Evolutionary conservation across 2,329 filamentous ascomycete species (phyloP).

Genomic region (Microthyrium microscopicum): DNA sequence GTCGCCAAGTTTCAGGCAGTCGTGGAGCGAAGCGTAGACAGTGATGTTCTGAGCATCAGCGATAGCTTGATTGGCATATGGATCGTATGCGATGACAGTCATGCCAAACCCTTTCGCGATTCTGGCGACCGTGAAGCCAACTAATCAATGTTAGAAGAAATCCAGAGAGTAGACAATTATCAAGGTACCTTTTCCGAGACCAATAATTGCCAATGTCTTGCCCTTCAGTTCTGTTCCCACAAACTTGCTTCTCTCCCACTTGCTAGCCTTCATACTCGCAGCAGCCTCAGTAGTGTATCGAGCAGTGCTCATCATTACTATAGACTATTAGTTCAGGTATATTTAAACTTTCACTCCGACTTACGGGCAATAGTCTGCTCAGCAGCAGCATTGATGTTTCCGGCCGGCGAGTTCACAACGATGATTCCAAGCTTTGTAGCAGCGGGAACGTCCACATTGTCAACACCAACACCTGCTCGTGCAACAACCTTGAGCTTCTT

Average conservation of each 20-base stretch:
- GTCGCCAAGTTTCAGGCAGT: slow-evolving; percentile 50
- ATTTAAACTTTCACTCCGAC: slow-evolving; percentile 10
- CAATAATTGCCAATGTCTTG: slow-evolving; percentile 61
- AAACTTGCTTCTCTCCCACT: slow-evolving; percentile 59
- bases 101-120: slow-evolving; percentile 64
- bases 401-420: slow-evolving; percentile 63
- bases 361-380: slow-evolving; percentile 51
- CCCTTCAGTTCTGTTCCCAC: slow-evolving; percentile 64
- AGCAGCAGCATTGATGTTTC: slow-evolving; percentile 66
- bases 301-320: slow-evolving; percentile 56
- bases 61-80: slow-evolving; percentile 59
- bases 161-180: background rate
- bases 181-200: slow-evolving; percentile 61
- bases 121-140: slow-evolving; percentile 64
- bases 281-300: slow-evolving; percentile 57
- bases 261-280: slow-evolving; percentile 50
- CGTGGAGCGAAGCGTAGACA: slow-evolving; percentile 39
- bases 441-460: slow-evolving; percentile 62
- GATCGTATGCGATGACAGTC: slow-evolving; percentile 58
- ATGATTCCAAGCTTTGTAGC: slow-evolving; percentile 60
- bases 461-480: slow-evolving; percentile 64
- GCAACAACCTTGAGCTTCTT: slow-evolving; percentile 61
- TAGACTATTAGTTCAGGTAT: slow-evolving; percentile 14
- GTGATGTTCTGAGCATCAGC: slow-evolving; percentile 51
- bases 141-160: slow-evolving; percentile 20